A percentile compares a stretch with the other conserved stretches of the same genome.
These are phyloP conservation scores for Alternaria brassicicola DNA, from an alignment of 2,329 filamentous ascomycete species.

Conservation along the genomic window DNA sequence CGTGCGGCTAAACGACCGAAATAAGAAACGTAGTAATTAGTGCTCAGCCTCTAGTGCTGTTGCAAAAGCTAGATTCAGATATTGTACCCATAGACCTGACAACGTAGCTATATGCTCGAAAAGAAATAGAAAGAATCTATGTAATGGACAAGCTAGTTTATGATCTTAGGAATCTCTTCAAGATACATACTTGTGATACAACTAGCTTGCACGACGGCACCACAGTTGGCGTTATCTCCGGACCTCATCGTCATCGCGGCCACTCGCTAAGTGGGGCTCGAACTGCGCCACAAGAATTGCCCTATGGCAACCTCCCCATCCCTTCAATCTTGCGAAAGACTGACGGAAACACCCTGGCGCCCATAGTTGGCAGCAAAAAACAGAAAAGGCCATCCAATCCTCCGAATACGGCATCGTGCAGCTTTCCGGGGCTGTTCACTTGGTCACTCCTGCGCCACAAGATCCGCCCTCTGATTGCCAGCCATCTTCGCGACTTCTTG, in stretches of 20 bases:
- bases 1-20: not conserved
- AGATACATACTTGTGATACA: not conserved
- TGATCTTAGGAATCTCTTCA: not conserved
- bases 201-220: too few relatives aligned
- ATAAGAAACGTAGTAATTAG: not conserved
- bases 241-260: conserved; percentile 3
- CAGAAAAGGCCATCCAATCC: not conserved
- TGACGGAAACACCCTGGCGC: not conserved
- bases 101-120: not conserved
- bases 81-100: not conserved
- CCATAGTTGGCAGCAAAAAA: not conserved
- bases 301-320: not conserved
- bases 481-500: not conserved
- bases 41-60: not conserved
- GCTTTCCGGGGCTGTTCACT: not conserved
- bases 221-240: not conserved
- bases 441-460: not conserved
- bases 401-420: not conserved
- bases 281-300: conserved; percentile 2
- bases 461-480: not conserved
- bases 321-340: not conserved
- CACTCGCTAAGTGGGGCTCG: conserved; percentile 8
- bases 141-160: not conserved
- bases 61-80: not conserved
- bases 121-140: not conserved